phyloP scores from a whole-genome alignment of 139 green algal species.

The Chlorella vulgaris region DNA sequence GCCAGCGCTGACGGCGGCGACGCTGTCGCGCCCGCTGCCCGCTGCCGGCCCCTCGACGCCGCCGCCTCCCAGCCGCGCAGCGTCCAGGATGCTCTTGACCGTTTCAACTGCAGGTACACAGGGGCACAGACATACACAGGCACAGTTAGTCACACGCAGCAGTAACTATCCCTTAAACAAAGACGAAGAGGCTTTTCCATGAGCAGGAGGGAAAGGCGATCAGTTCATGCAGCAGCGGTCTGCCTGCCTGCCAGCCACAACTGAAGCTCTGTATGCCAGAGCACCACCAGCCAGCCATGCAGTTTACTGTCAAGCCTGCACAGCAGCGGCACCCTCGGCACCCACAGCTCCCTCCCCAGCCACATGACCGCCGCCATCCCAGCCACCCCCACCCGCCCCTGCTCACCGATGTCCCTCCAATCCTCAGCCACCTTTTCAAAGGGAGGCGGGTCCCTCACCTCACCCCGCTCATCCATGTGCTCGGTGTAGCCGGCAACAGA shows the following conservation, averaged over 20 bases:
- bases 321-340: not conserved
- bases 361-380: not conserved
- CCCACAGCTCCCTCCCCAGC: not conserved
- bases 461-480: constrained; percentile 35
- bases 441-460: constrained; percentile 31
- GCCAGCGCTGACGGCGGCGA: too few species aligned
- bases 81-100: not conserved
- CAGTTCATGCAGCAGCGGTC: too few species aligned
- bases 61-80: not conserved
- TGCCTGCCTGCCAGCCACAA: too few species aligned
- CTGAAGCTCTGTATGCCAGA: too few species aligned
- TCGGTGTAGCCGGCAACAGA: constrained; percentile 23
- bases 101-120: not conserved
- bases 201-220: too few species aligned
- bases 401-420: constrained; percentile 17
- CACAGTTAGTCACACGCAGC: too few species aligned
- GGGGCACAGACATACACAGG: too few species aligned
- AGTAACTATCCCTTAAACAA: not conserved
- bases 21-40: too few species aligned
- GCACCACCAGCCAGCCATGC: too few species aligned
- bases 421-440: constrained; percentile 34
- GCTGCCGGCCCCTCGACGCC: too few species aligned
- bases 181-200: too few species aligned
- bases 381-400: not conserved
- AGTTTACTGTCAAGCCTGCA: not conserved